phyloP scores from a whole-genome alignment of 331 rosid species.

The Acacia pycnantha region DNA sequence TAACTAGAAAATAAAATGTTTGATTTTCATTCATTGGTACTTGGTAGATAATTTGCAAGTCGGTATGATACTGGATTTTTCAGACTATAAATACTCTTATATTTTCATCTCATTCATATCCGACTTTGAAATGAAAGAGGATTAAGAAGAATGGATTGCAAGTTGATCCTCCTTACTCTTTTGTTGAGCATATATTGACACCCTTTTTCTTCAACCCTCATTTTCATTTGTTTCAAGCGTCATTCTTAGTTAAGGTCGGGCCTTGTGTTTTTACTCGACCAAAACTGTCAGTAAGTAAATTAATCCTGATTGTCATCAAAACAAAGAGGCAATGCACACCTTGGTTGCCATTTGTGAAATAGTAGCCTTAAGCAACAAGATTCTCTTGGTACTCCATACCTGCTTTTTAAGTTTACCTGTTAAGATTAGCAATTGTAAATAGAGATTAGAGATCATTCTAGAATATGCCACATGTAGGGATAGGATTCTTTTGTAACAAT shows the following conservation, averaged over 20 bases:
- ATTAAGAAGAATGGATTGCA: neutral
- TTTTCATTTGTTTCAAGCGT: neutral
- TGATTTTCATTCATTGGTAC: neutral
- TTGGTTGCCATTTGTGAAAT: neutral
- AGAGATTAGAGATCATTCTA: too few relatives aligned
- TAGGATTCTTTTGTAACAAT: too few relatives aligned
- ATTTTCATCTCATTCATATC: neutral
- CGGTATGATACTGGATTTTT: neutral
- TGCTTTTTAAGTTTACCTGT: slow-evolving; percentile 3
- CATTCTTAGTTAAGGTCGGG: neutral
- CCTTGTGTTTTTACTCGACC: neutral
- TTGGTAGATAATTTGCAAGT: slow-evolving; percentile 7
- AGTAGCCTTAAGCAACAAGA: neutral
- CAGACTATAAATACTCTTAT: too few relatives aligned
- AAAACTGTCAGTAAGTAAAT: neutral
- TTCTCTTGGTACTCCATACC: neutral
- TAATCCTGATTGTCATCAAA: neutral
- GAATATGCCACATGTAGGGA: too few relatives aligned
- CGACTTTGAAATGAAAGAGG: neutral
- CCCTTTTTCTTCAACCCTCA: neutral
- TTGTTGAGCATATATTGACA: neutral
- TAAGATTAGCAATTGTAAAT: too few relatives aligned
- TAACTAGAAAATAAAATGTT: neutral
- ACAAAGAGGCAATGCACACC: neutral
- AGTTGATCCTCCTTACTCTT: neutral